Base-by-base conservation (phyloP, 139 green algal genomes). In the Chlamydomonas asymmetrica region DNA sequence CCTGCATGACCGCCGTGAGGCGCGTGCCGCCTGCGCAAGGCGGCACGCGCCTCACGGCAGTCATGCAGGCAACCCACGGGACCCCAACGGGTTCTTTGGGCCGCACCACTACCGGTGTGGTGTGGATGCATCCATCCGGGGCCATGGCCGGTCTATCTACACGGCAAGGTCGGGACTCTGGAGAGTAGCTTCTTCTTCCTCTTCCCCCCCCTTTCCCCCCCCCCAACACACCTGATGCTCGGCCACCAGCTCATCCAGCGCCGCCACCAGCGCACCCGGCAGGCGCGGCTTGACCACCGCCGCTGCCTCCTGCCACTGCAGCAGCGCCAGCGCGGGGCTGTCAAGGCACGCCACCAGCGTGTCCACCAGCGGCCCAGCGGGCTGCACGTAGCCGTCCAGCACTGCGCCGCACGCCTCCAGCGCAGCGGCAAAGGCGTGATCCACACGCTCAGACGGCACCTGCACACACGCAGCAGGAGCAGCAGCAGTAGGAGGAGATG, bases 291-390 rank as follows among this genome's bases (percentile, higher is more conserved):
- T 74, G 32, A 94, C 88, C 38, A 94, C 93, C 1, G 77, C 84
- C 61, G 92, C 91, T 32, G 78, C 82, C 39, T 95, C 88, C 18
- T 86, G 81, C 91, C 94, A 98, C 81, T 98, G 92, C 80, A 93
- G 71, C 63, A 96, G 78, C 16, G 92, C 82, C 67, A 98, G 85
- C 7, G 85, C 82, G 1, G 90, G 88, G 63, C 94, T 79, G 74
- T 95, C 90, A 63, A 98, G 82, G 65, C 81, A 88, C 8, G 57
- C 43, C 66, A 97, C 84, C 64, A 98, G 78, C 35, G 83, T 81
- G 18, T 75, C 57, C 57, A 96, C 85, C 8, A 94, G 83, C 48
- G 63, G 71, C 25, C 89, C 86, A 25, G 91, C 82, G 16, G 75
- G 74, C 68, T 90, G 80, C 45, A 88, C 65, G 79, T 90, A 97